Evolutionary conservation across 2,329 filamentous ascomycete species (phyloP).

Genomic region (Xylariaceae sp.): DNA sequence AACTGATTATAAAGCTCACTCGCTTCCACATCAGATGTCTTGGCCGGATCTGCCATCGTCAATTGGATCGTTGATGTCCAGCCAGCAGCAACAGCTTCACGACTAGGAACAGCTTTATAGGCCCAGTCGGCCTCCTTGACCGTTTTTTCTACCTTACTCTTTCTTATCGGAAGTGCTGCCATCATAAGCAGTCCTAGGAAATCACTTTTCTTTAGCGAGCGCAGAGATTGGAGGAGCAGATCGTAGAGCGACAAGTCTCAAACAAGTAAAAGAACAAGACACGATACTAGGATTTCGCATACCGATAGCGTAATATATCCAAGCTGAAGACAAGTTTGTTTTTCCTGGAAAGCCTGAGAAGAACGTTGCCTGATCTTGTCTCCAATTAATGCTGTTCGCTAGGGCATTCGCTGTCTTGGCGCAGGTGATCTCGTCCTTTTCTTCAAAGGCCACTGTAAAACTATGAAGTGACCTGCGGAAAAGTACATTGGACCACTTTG

Average conservation of each 20-base stretch:
- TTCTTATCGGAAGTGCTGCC: conserved; percentile 3
- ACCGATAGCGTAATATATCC: conserved; percentile 8
- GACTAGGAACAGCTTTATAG: no score
- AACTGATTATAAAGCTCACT: neutral
- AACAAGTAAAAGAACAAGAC: no score
- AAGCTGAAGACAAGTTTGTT: neutral
- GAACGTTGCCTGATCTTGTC: neutral
- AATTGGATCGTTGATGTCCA: no score
- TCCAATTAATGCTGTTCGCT: neutral
- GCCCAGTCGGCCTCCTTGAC: no score
- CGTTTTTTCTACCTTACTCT: neutral
- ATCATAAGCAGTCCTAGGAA: conserved; percentile 13
- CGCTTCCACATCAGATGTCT: no score
- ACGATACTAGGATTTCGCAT: neutral
- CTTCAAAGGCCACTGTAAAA: neutral
- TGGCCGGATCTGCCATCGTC: no score
- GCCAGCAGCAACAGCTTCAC: neutral
- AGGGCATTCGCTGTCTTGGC: neutral
- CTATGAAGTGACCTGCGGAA: neutral
- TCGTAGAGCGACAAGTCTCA: no score
- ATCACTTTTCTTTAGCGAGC: neutral
- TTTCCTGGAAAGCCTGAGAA: neutral
- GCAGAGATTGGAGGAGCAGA: no score
- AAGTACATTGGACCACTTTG: no score
- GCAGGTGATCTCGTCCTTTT: neutral